Evolutionary conservation across 805 yeast genomes (phyloP).

Genomic region (Citeromyces nyonsensis): DNA sequence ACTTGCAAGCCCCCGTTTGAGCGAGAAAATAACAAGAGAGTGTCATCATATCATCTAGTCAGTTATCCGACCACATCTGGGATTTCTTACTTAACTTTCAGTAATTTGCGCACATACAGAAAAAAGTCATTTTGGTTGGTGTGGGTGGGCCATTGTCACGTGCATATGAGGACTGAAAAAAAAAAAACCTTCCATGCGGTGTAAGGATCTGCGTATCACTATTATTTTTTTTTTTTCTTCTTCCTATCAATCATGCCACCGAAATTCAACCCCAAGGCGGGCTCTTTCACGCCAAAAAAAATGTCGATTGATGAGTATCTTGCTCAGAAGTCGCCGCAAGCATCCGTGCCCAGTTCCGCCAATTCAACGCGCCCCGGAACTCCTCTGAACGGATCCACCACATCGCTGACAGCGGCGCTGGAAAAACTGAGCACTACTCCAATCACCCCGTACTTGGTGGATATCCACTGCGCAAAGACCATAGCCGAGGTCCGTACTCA

Average conservation of each 20-base stretch:
- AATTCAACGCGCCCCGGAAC: slow-evolving; percentile 7
- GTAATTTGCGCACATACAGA: too few relatives aligned
- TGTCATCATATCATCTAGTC: too few relatives aligned
- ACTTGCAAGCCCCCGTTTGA: too few relatives aligned
- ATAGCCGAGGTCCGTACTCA: slow-evolving; percentile 39
- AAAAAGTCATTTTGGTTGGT: too few relatives aligned
- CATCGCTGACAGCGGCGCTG: slow-evolving; percentile 45
- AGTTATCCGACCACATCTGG: too few relatives aligned
- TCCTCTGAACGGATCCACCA: slow-evolving; percentile 7
- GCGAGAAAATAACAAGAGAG: too few relatives aligned
- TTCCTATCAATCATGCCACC: slow-evolving; percentile 26
- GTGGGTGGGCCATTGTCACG: too few relatives aligned
- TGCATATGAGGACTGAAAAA: too few relatives aligned
- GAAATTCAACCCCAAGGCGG: slow-evolving; percentile 20
- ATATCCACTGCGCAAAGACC: slow-evolving; percentile 32
- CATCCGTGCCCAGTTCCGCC: slow-evolving; percentile 7
- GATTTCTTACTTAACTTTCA: too few relatives aligned
- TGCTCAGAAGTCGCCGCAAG: slow-evolving; percentile 13
- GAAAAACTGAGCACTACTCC: slow-evolving; percentile 53
- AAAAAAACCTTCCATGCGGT: too few relatives aligned
- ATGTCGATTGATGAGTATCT: slow-evolving; percentile 5
- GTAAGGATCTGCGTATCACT: too few relatives aligned
- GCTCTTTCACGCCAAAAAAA: slow-evolving; percentile 13
- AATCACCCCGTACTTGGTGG: slow-evolving; percentile 37
- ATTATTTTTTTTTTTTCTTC: too few relatives aligned